Evolutionary conservation across 1,284 basidiomycete species (phyloP), one percentile per base, ranked within the genome.

Genomic region (Ganoderma lingzhi): DNA sequence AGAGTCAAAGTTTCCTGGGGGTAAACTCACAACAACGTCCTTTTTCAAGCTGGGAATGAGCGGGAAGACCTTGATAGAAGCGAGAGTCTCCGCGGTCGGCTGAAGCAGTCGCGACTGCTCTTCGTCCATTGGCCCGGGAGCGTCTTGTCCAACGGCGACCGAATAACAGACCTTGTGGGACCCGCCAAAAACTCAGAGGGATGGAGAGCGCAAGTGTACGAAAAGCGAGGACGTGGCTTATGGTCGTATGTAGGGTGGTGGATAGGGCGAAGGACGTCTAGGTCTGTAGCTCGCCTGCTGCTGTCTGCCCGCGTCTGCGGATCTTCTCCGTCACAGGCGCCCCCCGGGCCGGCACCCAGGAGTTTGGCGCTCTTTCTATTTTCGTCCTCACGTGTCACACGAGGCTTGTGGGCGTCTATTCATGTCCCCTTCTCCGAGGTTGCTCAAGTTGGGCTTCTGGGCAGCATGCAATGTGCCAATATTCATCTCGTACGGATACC

Each of bases 41-140:
- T 83, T 87, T 78, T 89, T 92, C 60, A 94, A 76, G 70, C 88
- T 85, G 19, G 88, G 88, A 70, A 94, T 93, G 41, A 94, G 82
- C 17, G 93, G 93, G 78, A 92, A 94, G 42, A 94, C 92, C 74
- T 87, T 89, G 74, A 93, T 83, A 2, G 88, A 82, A 10, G 88
- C 86, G 10, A 92, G 78, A 69, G 82, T 80, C 62, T 90, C 90
- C 56, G 84, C 82, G 0, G 86, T 84, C 5, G 89, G 88, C 35
- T 86, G 85, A n/a, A 89, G 80, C 12, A 91, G 71, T n/a, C 64
- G 60, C 4, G 74, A 68, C 60, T 79, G 76, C 62, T 74, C 77
- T 67, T 80, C 80, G 65, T 80, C 80, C 75, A 75, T 77, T 6
- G 14, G 30, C 23, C 23, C 23, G 28, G 17, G 32, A 23, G 15